These are phyloP conservation scores for Candida insectalens DNA, from an alignment of 805 yeast genomes.

Conservation along the genomic window DNA sequence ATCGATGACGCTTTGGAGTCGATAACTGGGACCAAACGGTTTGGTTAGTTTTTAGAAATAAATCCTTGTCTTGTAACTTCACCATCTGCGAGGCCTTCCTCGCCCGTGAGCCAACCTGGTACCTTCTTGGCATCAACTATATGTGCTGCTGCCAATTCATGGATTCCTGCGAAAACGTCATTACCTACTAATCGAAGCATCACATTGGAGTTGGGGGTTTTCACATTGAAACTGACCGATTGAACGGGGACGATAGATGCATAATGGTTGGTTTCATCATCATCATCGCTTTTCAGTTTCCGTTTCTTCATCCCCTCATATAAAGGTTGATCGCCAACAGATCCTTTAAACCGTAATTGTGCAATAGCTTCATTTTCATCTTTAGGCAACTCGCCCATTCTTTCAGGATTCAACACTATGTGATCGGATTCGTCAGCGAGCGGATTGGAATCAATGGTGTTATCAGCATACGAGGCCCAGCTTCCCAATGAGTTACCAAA, in stretches of 20 bases:
- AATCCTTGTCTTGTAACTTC: constrained; percentile 12
- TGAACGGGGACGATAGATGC: constrained; percentile 53
- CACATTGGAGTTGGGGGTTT: constrained; percentile 16
- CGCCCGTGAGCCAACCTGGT: constrained; percentile 78
- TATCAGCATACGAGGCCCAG: constrained; percentile 70
- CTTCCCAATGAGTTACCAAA: constrained; percentile 54
- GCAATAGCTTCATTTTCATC: constrained; percentile 32
- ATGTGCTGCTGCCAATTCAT: constrained; percentile 46
- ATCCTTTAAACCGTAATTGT: constrained; percentile 54
- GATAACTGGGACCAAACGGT: constrained; percentile 15
- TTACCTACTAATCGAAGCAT: constrained; percentile 42
- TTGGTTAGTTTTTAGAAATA: background rate
- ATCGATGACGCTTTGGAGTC: constrained; percentile 17
- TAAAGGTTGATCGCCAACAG: constrained; percentile 22
- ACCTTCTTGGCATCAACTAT: constrained; percentile 42
- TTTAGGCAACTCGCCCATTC: too few relatives aligned
- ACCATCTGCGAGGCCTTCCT: constrained; percentile 43
- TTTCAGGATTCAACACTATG: constrained; percentile 21
- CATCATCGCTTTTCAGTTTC: constrained; percentile 10
- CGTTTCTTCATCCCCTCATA: constrained; percentile 29
- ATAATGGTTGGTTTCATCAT: constrained; percentile 25
- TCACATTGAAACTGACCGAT: constrained; percentile 34
- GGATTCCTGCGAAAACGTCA: constrained; percentile 73
- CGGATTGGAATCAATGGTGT: constrained; percentile 56
- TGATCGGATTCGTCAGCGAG: constrained; percentile 37